These are phyloP conservation scores for Wickerhamiella qilinensis DNA, from an alignment of 805 yeast species.

Conservation along the genomic window DNA sequence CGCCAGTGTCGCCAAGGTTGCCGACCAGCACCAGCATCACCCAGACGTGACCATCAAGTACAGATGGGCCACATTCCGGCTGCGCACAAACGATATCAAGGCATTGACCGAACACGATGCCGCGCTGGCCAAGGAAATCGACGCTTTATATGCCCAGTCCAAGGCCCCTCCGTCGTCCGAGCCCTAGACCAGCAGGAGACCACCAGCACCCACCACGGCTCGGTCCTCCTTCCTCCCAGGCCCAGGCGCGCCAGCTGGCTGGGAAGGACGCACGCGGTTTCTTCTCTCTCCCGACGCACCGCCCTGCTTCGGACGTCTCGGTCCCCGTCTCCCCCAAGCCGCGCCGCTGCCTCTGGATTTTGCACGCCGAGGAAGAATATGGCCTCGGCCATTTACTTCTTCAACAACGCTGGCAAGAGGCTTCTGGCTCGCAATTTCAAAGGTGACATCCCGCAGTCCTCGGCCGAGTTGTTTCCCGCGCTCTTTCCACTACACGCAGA, in stretches of 20 bases:
- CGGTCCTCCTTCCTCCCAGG: too few relatives aligned
- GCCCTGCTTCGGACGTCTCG: too few relatives aligned
- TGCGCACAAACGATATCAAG: conserved; percentile 12
- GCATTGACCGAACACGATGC: conserved; percentile 11
- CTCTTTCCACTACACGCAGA: conserved; percentile 27
- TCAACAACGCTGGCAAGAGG: conserved; percentile 53
- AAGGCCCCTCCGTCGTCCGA: too few relatives aligned
- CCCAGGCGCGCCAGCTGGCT: too few relatives aligned
- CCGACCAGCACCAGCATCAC: conserved; percentile 14
- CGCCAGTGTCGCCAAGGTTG: conserved; percentile 8
- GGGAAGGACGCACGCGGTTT: too few relatives aligned
- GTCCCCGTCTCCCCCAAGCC: neutral
- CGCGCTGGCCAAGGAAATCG: conserved; percentile 9
- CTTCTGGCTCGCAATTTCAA: conserved; percentile 54
- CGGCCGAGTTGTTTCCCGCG: conserved; percentile 46
- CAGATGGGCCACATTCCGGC: conserved; percentile 8
- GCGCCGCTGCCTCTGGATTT: neutral
- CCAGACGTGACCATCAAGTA: conserved; percentile 13
- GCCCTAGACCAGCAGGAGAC: too few relatives aligned
- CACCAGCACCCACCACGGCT: too few relatives aligned
- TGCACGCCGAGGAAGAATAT: conserved; percentile 12
- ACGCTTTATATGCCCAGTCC: neutral
- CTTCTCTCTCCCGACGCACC: too few relatives aligned
- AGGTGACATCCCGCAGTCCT: conserved; percentile 45
- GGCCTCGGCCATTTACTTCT: conserved; percentile 59